phyloP scores from a whole-genome alignment of 169 alveolate species.

The Plasmodium malariae region DNA sequence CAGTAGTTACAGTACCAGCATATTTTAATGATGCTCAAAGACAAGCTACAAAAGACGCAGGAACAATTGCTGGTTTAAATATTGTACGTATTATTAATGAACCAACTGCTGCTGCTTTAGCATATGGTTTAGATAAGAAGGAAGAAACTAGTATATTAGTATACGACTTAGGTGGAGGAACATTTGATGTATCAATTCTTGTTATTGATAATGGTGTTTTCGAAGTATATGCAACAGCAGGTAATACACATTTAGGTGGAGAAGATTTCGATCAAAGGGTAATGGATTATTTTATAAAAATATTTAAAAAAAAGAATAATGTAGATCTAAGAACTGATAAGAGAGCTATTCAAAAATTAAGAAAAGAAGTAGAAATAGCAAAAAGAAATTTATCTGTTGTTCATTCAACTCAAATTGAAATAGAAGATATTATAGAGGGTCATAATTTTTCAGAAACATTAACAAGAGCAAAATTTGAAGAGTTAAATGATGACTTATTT shows the following conservation, averaged over 20 bases:
- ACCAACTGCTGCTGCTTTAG: conserved; percentile 99
- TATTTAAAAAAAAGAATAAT: conserved; percentile 93
- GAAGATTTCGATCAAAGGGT: conserved; percentile 95
- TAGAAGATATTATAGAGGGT: conserved; percentile 94
- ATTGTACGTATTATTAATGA: conserved; percentile 98
- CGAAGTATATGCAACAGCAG: conserved; percentile 98
- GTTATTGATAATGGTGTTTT: conserved; percentile 98
- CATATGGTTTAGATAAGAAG: conserved; percentile 98
- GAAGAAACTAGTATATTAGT: conserved; percentile 96
- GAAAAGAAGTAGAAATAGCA: conserved; percentile 98
- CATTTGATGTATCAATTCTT: conserved; percentile 99
- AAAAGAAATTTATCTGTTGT: conserved; percentile 97
- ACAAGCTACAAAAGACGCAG: conserved; percentile 99
- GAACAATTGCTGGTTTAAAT: conserved; percentile 98
- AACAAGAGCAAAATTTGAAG: conserved; percentile 96
- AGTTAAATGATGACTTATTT: conserved; percentile 92
- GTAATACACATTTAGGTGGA: conserved; percentile 99
- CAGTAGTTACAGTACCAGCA: conserved; percentile 98
- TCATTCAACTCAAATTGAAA: conserved; percentile 91
- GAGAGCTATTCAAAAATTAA: conserved; percentile 97
- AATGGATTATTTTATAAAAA: conserved; percentile 96
- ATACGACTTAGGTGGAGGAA: conserved; percentile 99
- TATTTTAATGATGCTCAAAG: conserved; percentile 99
- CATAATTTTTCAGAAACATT: conserved; percentile 93
- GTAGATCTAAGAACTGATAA: conserved; percentile 93